A percentile compares a stretch with the other conserved stretches of the same genome.
Conservation (phyloP, 2,329 filamentous ascomycete species). For the Microsporum ferrugineum region DNA sequence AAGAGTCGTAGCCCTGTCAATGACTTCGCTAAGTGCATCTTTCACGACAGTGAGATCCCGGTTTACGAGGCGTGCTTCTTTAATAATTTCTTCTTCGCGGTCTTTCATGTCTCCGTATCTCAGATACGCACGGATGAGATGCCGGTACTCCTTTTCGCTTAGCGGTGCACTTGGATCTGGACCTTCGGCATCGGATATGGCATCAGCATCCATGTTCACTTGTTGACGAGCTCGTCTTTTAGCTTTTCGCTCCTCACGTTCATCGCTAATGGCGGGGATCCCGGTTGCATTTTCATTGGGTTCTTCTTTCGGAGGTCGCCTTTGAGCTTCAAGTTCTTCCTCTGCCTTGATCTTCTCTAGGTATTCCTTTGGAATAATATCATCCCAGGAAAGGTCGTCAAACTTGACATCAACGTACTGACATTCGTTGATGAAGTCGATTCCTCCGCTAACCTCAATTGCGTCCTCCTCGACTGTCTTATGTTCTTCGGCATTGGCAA, state of each 20-base stretch:
- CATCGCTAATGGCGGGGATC: constrained; percentile 25
- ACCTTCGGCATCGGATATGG: constrained; percentile 53
- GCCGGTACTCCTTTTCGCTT: constrained; percentile 82
- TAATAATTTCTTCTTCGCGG: constrained; percentile 72
- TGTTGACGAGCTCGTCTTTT: constrained; percentile 62
- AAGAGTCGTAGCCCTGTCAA: constrained; percentile 57
- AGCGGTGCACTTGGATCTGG: constrained; percentile 79
- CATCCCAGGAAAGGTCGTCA: constrained; percentile 85
- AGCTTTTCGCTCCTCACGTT: constrained; percentile 52
- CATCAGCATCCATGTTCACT: constrained; percentile 53
- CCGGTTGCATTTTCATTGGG: constrained; percentile 27
- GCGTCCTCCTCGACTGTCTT: constrained; percentile 92
- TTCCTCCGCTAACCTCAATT: constrained; percentile 88
- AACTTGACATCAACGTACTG: constrained; percentile 98
- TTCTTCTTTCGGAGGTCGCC: constrained; percentile 59
- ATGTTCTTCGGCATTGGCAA: constrained; percentile 93
- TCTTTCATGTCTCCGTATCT: constrained; percentile 86
- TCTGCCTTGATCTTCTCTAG: constrained; percentile 81
- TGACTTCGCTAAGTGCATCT: constrained; percentile 63
- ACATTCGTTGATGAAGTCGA: constrained; percentile 80
- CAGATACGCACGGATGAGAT: constrained; percentile 81
- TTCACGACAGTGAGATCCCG: constrained; percentile 73
- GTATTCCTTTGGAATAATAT: constrained; percentile 92
- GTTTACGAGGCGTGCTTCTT: constrained; percentile 71
- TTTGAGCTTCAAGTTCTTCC: constrained; percentile 68